phyloP scores from a whole-genome alignment of 2,329 filamentous ascomycete species.

The Trichothecium roseum region DNA sequence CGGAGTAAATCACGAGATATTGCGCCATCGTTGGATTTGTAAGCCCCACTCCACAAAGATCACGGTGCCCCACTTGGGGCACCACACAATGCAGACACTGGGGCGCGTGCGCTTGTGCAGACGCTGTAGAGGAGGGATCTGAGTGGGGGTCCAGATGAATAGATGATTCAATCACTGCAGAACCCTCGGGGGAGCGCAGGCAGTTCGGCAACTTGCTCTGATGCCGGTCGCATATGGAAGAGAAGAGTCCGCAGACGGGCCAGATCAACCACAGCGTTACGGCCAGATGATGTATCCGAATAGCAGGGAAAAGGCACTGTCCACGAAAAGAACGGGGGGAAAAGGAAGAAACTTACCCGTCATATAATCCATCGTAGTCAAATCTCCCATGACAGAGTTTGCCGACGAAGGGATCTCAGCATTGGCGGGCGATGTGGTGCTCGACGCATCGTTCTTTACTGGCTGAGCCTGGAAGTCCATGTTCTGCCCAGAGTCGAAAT shows the following conservation, averaged over 20 bases:
- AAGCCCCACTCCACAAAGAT: slow-evolving; percentile 16
- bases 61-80: slow-evolving; percentile 6
- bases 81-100: too few species aligned
- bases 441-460: slow-evolving; percentile 29
- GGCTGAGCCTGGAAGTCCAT: slow-evolving; percentile 44
- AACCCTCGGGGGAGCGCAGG: too few species aligned
- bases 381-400: slow-evolving; percentile 34
- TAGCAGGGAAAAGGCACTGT: too few species aligned
- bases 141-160: too few species aligned
- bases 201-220: too few species aligned
- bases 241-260: too few species aligned
- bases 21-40: slow-evolving; percentile 46
- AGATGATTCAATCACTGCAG: too few species aligned
- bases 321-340: too few species aligned
- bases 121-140: neutral
- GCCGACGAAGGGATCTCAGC: slow-evolving; percentile 26
- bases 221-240: too few species aligned
- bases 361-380: slow-evolving; percentile 38
- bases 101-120: too few species aligned
- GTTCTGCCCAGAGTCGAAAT: slow-evolving; percentile 59
- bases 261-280: too few species aligned
- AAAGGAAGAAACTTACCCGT: slow-evolving; percentile 28
- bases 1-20: slow-evolving; percentile 47
- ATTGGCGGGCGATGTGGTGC: slow-evolving; percentile 17
- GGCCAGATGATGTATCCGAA: too few species aligned